phyloP scores from a whole-genome alignment of 2,329 filamentous ascomycete genomes.

The Aspergillus jensenii region DNA sequence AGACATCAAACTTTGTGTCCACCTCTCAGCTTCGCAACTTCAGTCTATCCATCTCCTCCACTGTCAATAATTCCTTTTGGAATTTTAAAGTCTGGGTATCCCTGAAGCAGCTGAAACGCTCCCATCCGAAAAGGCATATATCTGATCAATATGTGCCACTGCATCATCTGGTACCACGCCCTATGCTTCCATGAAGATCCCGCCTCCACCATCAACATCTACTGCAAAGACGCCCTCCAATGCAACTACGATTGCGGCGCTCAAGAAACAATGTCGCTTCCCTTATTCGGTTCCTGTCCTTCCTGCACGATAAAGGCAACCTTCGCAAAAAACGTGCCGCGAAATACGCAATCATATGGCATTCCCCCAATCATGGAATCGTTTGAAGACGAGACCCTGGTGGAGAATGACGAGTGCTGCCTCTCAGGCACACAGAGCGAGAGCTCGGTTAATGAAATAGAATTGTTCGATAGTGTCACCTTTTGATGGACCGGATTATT shows the following conservation, averaged over 20 bases:
- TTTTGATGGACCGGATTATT: constrained; percentile 10
- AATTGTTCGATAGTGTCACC: constrained; percentile 17
- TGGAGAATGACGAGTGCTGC: constrained; percentile 2
- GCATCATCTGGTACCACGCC: constrained; percentile 24
- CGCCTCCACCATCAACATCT: constrained; percentile 12
- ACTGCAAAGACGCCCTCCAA: constrained; percentile 16
- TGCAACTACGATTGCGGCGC: constrained; percentile 17
- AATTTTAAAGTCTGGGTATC: background rate
- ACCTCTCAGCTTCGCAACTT: background rate
- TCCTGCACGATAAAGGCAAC: constrained; percentile 9
- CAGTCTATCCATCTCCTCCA: background rate
- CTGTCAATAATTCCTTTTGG: too few relatives aligned
- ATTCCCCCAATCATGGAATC: constrained; percentile 3
- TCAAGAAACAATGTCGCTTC: constrained; percentile 8
- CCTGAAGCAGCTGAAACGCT: background rate
- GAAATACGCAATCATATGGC: background rate
- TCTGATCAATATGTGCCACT: constrained; percentile 23
- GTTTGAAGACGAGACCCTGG: background rate
- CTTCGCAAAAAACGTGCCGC: background rate
- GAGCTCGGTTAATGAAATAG: constrained; percentile 4
- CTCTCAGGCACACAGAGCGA: constrained; percentile 3
- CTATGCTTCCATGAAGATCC: constrained; percentile 21
- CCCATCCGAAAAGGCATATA: background rate
- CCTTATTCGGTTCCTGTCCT: constrained; percentile 17
- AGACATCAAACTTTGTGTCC: background rate